Evolutionary conservation across 2,329 filamentous ascomycete genomes (phyloP).

Genomic region (Alternaria alternata): DNA sequence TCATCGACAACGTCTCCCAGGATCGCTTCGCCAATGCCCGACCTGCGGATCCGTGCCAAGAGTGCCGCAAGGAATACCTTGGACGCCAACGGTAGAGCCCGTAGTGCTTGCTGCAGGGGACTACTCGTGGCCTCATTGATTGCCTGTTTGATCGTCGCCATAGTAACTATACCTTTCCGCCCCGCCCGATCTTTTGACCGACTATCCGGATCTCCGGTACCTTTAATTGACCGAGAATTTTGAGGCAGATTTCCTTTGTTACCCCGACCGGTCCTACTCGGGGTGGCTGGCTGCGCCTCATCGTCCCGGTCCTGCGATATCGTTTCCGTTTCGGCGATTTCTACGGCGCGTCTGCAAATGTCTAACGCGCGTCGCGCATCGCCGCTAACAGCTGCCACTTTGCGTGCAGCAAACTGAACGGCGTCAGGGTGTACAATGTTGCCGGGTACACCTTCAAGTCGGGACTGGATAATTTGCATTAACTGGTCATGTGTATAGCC

Average conservation of each 20-base stretch:
- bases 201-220: constrained; percentile 30
- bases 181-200: constrained; percentile 36
- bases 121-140: constrained; percentile 95
- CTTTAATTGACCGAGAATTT: constrained; percentile 27
- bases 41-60: constrained; percentile 78
- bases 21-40: constrained; percentile 85
- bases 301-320: constrained; percentile 42
- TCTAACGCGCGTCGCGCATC: constrained; percentile 92
- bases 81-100: constrained; percentile 78
- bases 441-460: constrained; percentile 85
- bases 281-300: constrained; percentile 62
- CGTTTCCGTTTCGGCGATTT: constrained; percentile 85
- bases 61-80: constrained; percentile 89
- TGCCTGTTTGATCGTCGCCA: constrained; percentile 89
- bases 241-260: constrained; percentile 41
- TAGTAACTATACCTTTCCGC: constrained; percentile 74
- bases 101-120: constrained; percentile 87
- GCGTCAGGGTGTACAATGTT: constrained; percentile 92
- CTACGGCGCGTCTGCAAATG: constrained; percentile 93
- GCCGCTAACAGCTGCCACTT: constrained; percentile 94
- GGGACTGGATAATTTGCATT: constrained; percentile 96
- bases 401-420: constrained; percentile 93
- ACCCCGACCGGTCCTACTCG: constrained; percentile 64
- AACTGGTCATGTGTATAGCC: constrained; percentile 97
- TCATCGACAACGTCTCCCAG: constrained; percentile 92